Base-by-base conservation (phyloP, 257 asterid genomes). In the Plantago major region DNA sequence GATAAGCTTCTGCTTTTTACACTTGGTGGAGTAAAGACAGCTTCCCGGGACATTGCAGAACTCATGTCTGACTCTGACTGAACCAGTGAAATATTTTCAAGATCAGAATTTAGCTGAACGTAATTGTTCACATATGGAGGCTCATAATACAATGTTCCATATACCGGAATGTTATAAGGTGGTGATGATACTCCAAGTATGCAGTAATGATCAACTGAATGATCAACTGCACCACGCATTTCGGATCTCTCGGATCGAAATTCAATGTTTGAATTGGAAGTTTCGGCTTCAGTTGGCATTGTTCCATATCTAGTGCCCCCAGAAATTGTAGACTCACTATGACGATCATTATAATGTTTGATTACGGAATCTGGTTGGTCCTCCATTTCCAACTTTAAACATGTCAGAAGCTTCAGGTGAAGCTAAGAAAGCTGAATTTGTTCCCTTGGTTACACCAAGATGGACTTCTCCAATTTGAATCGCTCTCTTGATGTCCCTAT, bases 111-210 rank as follows among this genome's bases (percentile, higher is more conserved):
- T 46, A 65, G 53, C 53, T 74, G 74, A 47, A 58, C 54, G 66
- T 71, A 71, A 60, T 60, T 67, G 49, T 74, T 85, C 59, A 73
- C 51, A 50, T 58, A 71, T 3, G 92, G 99, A 60, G 94, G 94
- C 74, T 80, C 94, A 74, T 87, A 93, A 76, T 67, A 83, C 47
- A 87, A 66, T n/a, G 84, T 74, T 58, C 93, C 89, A 14, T 76
- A 72, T 37, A 60, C 71, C 12, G 84, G 83, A 77, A 66, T 44
- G 51, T 77, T 76, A 69, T 65, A 68, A 53, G 49, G 75, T 58
- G 64, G 45, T 52, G 83, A 63, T 44, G 83, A 63, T 44, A 72
- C 62, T 70, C 76, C 78, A 56, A 66, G 52, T 30, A 70, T 73
- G 37, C 68, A 72, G 67, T 67, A 75, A n/a, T 71, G 79, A 66